Conservation (phyloP, 2,329 filamentous ascomycete genomes). For the Fusarium subglutinans region DNA sequence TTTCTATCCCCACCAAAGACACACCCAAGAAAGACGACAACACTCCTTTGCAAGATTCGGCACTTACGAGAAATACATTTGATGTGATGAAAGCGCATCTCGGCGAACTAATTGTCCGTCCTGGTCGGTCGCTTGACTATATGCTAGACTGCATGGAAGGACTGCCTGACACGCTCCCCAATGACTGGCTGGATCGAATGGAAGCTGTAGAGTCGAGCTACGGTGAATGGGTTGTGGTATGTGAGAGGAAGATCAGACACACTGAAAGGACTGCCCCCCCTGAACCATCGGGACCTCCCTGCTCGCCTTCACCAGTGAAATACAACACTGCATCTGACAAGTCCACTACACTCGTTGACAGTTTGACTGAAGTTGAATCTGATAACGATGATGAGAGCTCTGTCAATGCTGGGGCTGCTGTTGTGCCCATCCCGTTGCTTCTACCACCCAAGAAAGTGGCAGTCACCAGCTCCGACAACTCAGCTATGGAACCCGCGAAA, state of each 20-base stretch:
- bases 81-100: constrained; percentile 70
- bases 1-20: constrained; percentile 50
- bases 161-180: constrained; percentile 82
- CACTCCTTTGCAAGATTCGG: constrained; percentile 29
- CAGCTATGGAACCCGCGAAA: constrained; percentile 12
- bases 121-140: constrained; percentile 79
- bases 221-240: constrained; percentile 80
- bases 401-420: constrained; percentile 12
- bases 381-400: constrained; percentile 31
- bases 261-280: constrained; percentile 60
- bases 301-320: constrained; percentile 38
- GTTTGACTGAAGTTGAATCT: constrained; percentile 18
- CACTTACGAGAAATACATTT: constrained; percentile 58
- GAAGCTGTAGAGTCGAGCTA: constrained; percentile 82
- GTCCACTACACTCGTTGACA: constrained; percentile 9
- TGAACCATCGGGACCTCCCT: constrained; percentile 18
- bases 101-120: constrained; percentile 72
- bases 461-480: neutral
- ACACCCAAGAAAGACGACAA: constrained; percentile 29
- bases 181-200: constrained; percentile 87
- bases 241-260: constrained; percentile 77
- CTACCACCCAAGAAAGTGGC: constrained; percentile 27
- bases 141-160: constrained; percentile 91
- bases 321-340: constrained; percentile 5
- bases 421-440: constrained; percentile 36